phyloP scores from a whole-genome alignment of 1,284 basidiomycete genomes.

The Naganishia cerealis region DNA sequence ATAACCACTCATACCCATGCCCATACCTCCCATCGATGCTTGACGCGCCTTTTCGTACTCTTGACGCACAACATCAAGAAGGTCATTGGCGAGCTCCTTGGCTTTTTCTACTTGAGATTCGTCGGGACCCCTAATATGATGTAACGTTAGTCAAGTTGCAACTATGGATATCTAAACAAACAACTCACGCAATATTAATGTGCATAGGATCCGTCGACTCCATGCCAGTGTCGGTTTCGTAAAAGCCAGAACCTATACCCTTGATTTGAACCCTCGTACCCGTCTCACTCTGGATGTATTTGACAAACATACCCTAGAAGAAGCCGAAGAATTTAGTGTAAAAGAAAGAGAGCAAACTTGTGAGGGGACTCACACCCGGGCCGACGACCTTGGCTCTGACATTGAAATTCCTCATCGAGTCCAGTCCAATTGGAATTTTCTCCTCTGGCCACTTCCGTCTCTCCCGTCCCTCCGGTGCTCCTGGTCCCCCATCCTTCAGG shows the following conservation, averaged over 20 bases:
- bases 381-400: constrained; percentile 96
- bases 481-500: constrained; percentile 27
- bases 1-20: constrained; percentile 59
- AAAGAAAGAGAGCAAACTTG: background rate
- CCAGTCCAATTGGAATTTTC: constrained; percentile 81
- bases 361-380: constrained; percentile 66
- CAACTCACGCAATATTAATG: constrained; percentile 79
- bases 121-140: constrained; percentile 70
- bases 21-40: constrained; percentile 60
- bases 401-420: constrained; percentile 92
- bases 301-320: constrained; percentile 86
- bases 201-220: constrained; percentile 92
- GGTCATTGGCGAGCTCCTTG: constrained; percentile 82
- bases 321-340: background rate
- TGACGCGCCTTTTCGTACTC: constrained; percentile 76
- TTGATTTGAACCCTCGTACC: constrained; percentile 98
- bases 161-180: background rate
- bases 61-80: constrained; percentile 76
- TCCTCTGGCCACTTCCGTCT: constrained; percentile 93
- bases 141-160: background rate
- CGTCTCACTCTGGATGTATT: constrained; percentile 96
- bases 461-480: constrained; percentile 36
- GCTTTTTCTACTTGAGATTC: constrained; percentile 82
- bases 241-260: constrained; percentile 89
- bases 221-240: constrained; percentile 87